These are phyloP conservation scores for Brettanomyces sp. DNA, from an alignment of 805 yeast genomes.

Conservation along the genomic window DNA sequence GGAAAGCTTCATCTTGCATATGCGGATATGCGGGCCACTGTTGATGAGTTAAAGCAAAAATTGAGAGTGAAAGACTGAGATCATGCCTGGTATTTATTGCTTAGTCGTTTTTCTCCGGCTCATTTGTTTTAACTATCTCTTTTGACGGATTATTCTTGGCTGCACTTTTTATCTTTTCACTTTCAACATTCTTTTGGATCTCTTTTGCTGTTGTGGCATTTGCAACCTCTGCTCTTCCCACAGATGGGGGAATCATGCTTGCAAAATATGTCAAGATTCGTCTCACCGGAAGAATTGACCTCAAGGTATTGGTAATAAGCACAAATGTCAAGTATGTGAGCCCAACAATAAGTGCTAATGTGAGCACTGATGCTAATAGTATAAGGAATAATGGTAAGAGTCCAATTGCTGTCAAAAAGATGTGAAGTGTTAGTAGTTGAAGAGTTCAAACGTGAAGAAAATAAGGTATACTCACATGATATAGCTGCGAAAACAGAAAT, in stretches of 20 bases:
- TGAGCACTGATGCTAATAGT: slow-evolving; percentile 9
- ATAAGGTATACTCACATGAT: not conserved
- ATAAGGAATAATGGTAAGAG: slow-evolving; percentile 17
- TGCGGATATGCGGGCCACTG: slow-evolving; percentile 59
- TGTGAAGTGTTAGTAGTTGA: slow-evolving; percentile 3
- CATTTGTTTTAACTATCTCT: too few species aligned
- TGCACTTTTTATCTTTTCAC: too few species aligned
- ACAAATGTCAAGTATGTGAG: slow-evolving; percentile 7
- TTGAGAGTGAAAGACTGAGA: slow-evolving; percentile 4
- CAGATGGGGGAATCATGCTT: slow-evolving; percentile 25
- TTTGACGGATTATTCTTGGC: too few species aligned
- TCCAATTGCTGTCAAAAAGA: slow-evolving; percentile 10
- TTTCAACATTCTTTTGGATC: too few species aligned
- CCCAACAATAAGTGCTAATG: slow-evolving; percentile 7
- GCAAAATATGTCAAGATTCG: slow-evolving; percentile 17
- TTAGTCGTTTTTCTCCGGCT: too few species aligned
- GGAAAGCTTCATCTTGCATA: slow-evolving; percentile 85
- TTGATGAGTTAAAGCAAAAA: slow-evolving; percentile 28
- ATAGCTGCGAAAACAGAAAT: not conserved
- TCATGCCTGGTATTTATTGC: not conserved
- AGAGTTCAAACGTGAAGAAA: not conserved
- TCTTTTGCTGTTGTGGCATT: too few species aligned
- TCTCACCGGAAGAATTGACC: slow-evolving; percentile 11
- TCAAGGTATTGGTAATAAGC: not conserved
- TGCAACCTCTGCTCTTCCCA: slow-evolving; percentile 15